phyloP scores from a whole-genome alignment of 768 basidiomycete genomes.

The Leucogyrophana mollusca region DNA sequence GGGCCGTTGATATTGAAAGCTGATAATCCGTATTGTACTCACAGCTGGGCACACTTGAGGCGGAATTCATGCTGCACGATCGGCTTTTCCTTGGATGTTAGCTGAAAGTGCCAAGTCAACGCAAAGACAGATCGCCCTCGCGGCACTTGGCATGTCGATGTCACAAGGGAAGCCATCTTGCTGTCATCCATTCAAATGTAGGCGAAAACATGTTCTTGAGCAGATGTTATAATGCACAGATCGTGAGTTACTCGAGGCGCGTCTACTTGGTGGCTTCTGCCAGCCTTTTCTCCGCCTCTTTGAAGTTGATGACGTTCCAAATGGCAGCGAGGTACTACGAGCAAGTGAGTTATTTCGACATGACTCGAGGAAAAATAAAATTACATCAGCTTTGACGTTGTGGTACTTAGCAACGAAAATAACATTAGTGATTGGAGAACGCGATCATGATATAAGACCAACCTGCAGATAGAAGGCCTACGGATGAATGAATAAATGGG shows the following conservation, averaged over 20 bases:
- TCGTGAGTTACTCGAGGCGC: no score
- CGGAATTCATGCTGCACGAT: no score
- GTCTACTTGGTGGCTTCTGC: conserved; percentile 35
- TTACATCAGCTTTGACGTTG: conserved; percentile 91
- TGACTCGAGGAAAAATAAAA: conserved; percentile 28
- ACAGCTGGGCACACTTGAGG: no score
- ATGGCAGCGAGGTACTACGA: conserved; percentile 88
- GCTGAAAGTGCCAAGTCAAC: not conserved
- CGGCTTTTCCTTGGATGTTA: not conserved
- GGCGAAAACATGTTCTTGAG: no score
- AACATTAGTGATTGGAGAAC: conserved; percentile 6
- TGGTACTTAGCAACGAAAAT: conserved; percentile 58
- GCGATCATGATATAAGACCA: not conserved
- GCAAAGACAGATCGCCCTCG: no score
- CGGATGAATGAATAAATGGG: conserved; percentile 7
- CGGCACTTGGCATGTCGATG: no score
- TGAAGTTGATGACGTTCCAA: conserved; percentile 96
- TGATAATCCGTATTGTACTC: no score
- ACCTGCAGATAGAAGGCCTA: conserved; percentile 66
- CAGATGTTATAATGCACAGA: conserved; percentile 8
- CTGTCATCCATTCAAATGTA: no score
- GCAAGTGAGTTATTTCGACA: conserved; percentile 5
- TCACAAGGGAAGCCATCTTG: no score
- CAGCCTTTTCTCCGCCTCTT: conserved; percentile 75
- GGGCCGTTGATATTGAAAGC: no score